Evolutionary conservation across 768 basidiomycete genomes (phyloP), one percentile per base, ranked within the genome.

Genomic region (Piloderma croceum): DNA sequence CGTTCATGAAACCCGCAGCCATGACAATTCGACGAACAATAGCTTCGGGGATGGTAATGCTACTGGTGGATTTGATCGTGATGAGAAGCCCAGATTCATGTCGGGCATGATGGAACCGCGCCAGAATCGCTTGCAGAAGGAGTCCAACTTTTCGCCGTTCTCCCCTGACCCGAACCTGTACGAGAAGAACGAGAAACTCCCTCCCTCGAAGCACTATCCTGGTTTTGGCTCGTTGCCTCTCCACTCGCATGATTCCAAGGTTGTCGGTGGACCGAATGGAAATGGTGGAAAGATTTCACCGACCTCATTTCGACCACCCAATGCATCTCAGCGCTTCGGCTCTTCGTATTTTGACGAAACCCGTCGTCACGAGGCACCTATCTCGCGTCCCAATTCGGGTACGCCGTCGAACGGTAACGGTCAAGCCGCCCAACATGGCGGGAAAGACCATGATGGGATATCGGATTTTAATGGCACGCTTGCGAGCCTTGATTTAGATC

Each of bases 391-490:
- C 24, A 53, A 66, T 3, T 80, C 79, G 13, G 72, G 76, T 6
- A 68, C 71, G 36, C 56, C 57, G 29, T 54, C 42, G 49, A 55
- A 42, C 7, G 56, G 46, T 17, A 34, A 36, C 6, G 47, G 36
- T 29, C 36, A 42, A 34, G 25, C 46, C 37, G 48, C 48, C 34
- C 56, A 50, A 36, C 48, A 43, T 9, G 53, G 57, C n/a, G 46
- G 42, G 23, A 54, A 63, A 43, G 76, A 76, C 36, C 66, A 70
- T 13, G 79, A 81, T 43, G 37, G 57, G 22, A 71, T 89, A 48
- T 75, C 76, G 27, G 84, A 87, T 59, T 59, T 90, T 38, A 88
- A 84, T 50, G 81, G 82, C 17, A 85, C 81, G 21, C 68, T 90
- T 27, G 83, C 86, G 24, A 85, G 79, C 56, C 73, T 89, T 12